Base-by-base conservation (phyloP, 169 alveolate species). In the Plasmodium knowlesi region DNA sequence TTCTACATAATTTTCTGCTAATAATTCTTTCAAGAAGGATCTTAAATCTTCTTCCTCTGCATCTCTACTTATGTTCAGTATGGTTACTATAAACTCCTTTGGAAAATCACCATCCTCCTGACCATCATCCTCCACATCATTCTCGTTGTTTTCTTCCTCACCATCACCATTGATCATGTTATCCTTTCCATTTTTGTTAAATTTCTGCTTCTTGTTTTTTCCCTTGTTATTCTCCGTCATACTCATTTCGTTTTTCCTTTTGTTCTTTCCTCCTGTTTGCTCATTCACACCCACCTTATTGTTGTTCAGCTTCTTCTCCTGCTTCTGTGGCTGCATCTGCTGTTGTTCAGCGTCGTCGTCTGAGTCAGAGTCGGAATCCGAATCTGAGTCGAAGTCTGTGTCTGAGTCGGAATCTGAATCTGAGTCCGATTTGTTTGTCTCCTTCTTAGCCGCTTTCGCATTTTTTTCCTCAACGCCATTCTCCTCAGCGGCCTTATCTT, bases 201-300 rank as follows among this genome's bases (percentile, higher is more conserved):
- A 22, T 57, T 79, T 88, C 25, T 80, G 89, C 32, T 89, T 89
- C 22, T 80, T 89, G 30, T 57, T 79, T 57, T 88, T 79, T 22
- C 89, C 89, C 57, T 78, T 79, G 41, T 80, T 85, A 10, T 12
- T 80, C 0, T 79, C 41, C 28, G 9, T 34, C 9, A 19, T 19
- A 19, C 1, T 34, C 32, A 12, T 39, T 30, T 43, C 73, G 39
- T 79, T 80, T 57, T 53, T 89, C 34, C 89, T 89, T 79, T 89
- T 80, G 19, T 61, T 80, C 80, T 86, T 76, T 76, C 88, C 88
- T 16, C 67, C 88, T 12, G 14, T 30, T 22, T 22, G 19, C 22
- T 4, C 71, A 70, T 54, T 57, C n/a, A 22, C 34, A 0, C 39
- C 39, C 39, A 32, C 39, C 3, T 32, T 32, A 32, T 32, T 83